These are phyloP conservation scores for Hymenotorrendiella dingleyae DNA, from an alignment of 2,329 filamentous ascomycete species.

Conservation along the genomic window DNA sequence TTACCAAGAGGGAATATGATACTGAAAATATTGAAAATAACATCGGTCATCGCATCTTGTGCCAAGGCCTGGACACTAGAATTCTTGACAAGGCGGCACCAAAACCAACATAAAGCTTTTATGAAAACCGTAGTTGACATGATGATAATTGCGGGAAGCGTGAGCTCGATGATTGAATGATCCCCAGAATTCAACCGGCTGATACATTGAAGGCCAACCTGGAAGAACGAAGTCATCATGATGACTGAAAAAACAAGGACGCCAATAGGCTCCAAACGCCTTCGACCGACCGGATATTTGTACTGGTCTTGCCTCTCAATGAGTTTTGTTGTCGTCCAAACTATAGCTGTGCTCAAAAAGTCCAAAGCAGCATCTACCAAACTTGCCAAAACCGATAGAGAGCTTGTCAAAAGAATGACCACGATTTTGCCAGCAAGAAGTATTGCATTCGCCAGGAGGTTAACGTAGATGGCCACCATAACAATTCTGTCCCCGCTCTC, in stretches of 20 bases:
- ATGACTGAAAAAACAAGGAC: constrained; percentile 58
- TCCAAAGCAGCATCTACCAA: constrained; percentile 57
- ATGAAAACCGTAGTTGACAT: constrained; percentile 52
- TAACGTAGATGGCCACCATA: constrained; percentile 76
- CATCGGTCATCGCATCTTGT: constrained; percentile 59
- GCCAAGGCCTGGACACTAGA: constrained; percentile 58
- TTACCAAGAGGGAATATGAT: constrained; percentile 51
- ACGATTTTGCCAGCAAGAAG: constrained; percentile 50
- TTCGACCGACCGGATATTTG: constrained; percentile 49
- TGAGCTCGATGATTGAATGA: constrained; percentile 43
- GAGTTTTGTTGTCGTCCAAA: constrained; percentile 53
- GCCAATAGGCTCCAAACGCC: constrained; percentile 53
- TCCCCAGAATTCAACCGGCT: constrained; percentile 46
- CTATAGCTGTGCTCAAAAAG: constrained; percentile 53
- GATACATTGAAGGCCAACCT: constrained; percentile 56
- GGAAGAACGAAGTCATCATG: constrained; percentile 57
- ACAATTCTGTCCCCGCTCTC: constrained; percentile 72
- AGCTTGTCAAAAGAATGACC: constrained; percentile 49
- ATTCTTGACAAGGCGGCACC: constrained; percentile 53
- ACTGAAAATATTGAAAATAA: constrained; percentile 58
- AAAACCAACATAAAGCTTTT: constrained; percentile 55
- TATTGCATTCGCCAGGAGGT: constrained; percentile 53
- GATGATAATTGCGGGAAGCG: constrained; percentile 48
- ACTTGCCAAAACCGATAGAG: constrained; percentile 55
- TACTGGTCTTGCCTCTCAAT: constrained; percentile 41